These are phyloP conservation scores for Albatrellus sp. DNA, from an alignment of 1,284 basidiomycete genomes.

Conservation along the genomic window DNA sequence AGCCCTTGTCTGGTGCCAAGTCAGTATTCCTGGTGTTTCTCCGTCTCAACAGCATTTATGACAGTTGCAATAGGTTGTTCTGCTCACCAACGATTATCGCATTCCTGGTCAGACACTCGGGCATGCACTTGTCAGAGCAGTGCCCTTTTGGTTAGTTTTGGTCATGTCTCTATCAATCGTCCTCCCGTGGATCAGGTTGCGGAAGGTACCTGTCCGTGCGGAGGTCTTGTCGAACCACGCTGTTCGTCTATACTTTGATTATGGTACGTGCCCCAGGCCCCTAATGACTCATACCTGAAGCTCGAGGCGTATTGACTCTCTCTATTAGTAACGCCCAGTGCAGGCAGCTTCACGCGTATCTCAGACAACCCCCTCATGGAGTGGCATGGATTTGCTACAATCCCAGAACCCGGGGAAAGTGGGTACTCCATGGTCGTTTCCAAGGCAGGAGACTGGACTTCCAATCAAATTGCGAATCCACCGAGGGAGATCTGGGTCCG, in stretches of 20 bases:
- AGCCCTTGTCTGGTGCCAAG: constrained; percentile 42
- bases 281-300: too few species aligned
- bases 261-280: constrained; percentile 21
- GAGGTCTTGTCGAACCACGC: constrained; percentile 46
- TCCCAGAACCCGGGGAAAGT: constrained; percentile 35
- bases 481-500: constrained; percentile 44
- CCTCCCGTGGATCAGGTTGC: constrained; percentile 39
- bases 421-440: constrained; percentile 49
- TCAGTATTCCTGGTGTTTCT: constrained; percentile 12
- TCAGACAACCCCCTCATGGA: constrained; percentile 41
- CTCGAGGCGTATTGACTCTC: constrained; percentile 2
- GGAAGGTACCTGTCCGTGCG: constrained; percentile 38
- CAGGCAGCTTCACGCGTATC: constrained; percentile 43
- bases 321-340: constrained; percentile 27
- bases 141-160: constrained; percentile 43
- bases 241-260: constrained; percentile 44
- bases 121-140: constrained; percentile 28
- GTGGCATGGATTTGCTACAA: constrained; percentile 52
- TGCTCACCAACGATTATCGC: constrained; percentile 42
- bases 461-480: constrained; percentile 35
- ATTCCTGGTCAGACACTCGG: constrained; percentile 24
- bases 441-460: constrained; percentile 50
- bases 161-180: constrained; percentile 40
- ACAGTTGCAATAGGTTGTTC: constrained; percentile 23
- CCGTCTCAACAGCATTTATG: neutral